Evolutionary conservation across 768 basidiomycete species (phyloP).

Genomic region (Boletus reticuloceps): DNA sequence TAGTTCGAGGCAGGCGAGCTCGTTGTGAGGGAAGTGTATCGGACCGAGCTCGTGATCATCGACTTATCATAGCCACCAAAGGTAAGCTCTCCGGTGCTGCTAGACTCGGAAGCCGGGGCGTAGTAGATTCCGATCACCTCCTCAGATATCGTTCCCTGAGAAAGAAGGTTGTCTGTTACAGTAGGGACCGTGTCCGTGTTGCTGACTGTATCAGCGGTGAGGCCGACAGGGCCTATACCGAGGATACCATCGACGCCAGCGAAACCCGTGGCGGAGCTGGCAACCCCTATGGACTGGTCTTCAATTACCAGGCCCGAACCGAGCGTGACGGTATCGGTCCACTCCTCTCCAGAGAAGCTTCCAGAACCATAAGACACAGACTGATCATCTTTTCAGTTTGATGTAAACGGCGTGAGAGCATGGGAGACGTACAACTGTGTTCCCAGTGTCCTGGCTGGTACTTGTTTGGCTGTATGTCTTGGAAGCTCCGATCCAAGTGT

Average conservation of each 20-base stretch:
- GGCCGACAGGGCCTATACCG: conserved; percentile 32
- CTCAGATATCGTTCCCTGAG: conserved; percentile 24
- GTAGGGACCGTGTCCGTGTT: conserved; percentile 25
- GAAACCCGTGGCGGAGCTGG: conserved; percentile 11
- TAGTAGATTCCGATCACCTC: conserved; percentile 33
- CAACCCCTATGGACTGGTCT: conserved; percentile 37
- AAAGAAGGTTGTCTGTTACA: conserved; percentile 34
- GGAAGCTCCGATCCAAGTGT: conserved; percentile 28
- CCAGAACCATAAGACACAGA: conserved; percentile 3
- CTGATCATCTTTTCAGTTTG: neutral
- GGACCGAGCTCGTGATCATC: neutral
- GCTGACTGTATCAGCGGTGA: conserved; percentile 28
- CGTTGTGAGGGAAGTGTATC: neutral
- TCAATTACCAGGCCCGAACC: neutral
- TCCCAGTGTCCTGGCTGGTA: conserved; percentile 26
- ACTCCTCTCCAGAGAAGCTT: conserved; percentile 7
- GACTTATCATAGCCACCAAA: neutral
- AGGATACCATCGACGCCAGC: conserved; percentile 39
- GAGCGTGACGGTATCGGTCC: conserved; percentile 3
- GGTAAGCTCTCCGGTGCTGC: neutral
- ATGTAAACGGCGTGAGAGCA: neutral
- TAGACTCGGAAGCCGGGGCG: conserved; percentile 18
- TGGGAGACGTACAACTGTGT: neutral
- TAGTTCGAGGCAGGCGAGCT: neutral
- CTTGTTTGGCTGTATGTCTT: conserved; percentile 26